Evolutionary conservation across 306 rosid genomes (phyloP), one percentile per base, ranked within the genome.

Genomic region (Sophora flavescens): DNA sequence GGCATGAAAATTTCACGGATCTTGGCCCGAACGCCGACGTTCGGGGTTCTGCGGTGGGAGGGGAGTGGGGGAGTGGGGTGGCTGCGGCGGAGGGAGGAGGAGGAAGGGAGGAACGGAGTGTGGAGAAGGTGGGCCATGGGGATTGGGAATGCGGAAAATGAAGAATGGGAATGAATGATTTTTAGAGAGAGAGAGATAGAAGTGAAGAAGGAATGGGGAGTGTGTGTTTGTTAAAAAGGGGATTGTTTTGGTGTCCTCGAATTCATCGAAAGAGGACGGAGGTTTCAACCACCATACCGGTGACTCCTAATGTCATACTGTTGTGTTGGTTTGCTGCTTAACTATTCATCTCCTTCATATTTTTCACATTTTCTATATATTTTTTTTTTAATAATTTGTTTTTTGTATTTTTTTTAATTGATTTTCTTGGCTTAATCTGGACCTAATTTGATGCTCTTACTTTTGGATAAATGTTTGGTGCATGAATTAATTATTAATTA

Each of bases 1-100:
- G 99, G 99, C 99, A 96, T 96, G 88, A 96, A 92, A 57, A 96
- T 96, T 82, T 96, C 99, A 2, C 99, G 92, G 90, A 96, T 91
- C 93, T 89, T 96, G 16, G 98, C 97, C 3, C 85, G 87, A 14
- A 89, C 85, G 3, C 74, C 28, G 38, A 71, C 0, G 35, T 22
- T 9, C 30, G 86, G 39, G 53, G 4, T 8, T 17, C 83, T 58
- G 60, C 70, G 81, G 53, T 72, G 84, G 74, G 48, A 14, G 26
- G 35, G 32, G 83, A 45, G 68, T 76, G n/a, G 17, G 18, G 28
- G 50, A 70, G 17, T 26, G 28, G 69, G 51, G 9, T 0, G 13
- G 26, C n/a, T n/a, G n/a, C 68, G 80, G 77, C 83, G 70, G 68
- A 87, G 83, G 22, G 87, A 0, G 4, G 82, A 52, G 17, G 86